These are phyloP conservation scores for Blastocystis sp. DNA, from an alignment of 352 stramenopile species.

Conservation along the genomic window DNA sequence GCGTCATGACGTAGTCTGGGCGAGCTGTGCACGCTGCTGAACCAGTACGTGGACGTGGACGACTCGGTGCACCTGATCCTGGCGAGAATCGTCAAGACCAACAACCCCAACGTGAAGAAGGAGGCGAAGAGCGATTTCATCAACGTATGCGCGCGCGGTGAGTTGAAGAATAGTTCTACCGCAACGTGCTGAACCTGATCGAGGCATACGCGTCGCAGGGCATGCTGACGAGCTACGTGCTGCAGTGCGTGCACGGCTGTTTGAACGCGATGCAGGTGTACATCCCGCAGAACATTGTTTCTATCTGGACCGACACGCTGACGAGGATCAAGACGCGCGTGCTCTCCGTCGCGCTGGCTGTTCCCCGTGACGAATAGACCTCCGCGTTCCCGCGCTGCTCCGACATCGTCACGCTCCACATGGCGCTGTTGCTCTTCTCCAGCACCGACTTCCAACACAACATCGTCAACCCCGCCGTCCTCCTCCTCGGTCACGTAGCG, in stretches of 20 bases:
- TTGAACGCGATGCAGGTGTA: conserved; percentile 22
- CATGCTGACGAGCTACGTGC: conserved; percentile 53
- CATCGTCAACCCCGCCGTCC: conserved; percentile 25
- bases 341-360: neutral
- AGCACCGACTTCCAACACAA: conserved; percentile 41
- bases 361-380: conserved; percentile 1
- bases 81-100: conserved; percentile 34
- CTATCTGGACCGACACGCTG: conserved; percentile 46
- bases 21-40: conserved; percentile 50
- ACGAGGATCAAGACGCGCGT: conserved; percentile 24
- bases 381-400: conserved; percentile 19
- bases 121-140: conserved; percentile 52
- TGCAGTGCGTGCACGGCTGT: conserved; percentile 29
- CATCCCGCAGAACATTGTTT: neutral
- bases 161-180: conserved; percentile 54
- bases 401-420: conserved; percentile 28
- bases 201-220: conserved; percentile 19
- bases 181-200: conserved; percentile 29
- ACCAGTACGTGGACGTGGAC: conserved; percentile 35
- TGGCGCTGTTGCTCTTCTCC: conserved; percentile 42
- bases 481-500: neutral
- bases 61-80: conserved; percentile 59
- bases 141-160: neutral
- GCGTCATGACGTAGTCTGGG: conserved; percentile 2
- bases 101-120: conserved; percentile 59